Percentiles rank a stretch among this genome's conserved stretches.
phyloP scores from a whole-genome alignment of 257 asterid genomes.

The Solanum chmielewskii region DNA sequence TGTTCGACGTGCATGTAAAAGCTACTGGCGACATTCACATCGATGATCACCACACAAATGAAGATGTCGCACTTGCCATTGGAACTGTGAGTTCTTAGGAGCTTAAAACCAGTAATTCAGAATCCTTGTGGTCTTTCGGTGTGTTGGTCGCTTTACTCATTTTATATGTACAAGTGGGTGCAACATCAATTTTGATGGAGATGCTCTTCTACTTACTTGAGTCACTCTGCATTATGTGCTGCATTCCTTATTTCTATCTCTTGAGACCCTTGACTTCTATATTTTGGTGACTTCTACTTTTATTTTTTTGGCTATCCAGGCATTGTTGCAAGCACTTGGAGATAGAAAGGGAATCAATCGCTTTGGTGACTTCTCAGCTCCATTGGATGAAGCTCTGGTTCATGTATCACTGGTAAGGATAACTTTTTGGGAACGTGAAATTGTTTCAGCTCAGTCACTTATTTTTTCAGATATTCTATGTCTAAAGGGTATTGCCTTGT shows the following conservation, averaged over 20 bases:
- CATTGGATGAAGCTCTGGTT: slow-evolving; percentile 90
- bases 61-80: slow-evolving; percentile 81
- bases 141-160: neutral
- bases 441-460: neutral
- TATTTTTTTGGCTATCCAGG: slow-evolving; percentile 27
- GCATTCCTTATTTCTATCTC: neutral
- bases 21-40: slow-evolving; percentile 88
- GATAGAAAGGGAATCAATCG: slow-evolving; percentile 92
- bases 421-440: neutral
- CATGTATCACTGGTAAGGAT: slow-evolving; percentile 76
- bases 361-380: slow-evolving; percentile 97
- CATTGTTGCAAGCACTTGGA: slow-evolving; percentile 83
- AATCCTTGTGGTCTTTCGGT: neutral
- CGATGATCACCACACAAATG: slow-evolving; percentile 94
- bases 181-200: neutral
- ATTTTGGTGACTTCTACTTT: neutral
- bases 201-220: neutral
- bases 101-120: neutral
- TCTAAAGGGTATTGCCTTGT: neutral
- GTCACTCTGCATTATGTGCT: neutral
- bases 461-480: neutral
- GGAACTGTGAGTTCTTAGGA: slow-evolving; percentile 53
- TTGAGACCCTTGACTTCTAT: neutral
- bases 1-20: slow-evolving; percentile 68
- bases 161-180: neutral